phyloP scores from a whole-genome alignment of 1,284 basidiomycete species.

The Xerocomus minutiporus region DNA sequence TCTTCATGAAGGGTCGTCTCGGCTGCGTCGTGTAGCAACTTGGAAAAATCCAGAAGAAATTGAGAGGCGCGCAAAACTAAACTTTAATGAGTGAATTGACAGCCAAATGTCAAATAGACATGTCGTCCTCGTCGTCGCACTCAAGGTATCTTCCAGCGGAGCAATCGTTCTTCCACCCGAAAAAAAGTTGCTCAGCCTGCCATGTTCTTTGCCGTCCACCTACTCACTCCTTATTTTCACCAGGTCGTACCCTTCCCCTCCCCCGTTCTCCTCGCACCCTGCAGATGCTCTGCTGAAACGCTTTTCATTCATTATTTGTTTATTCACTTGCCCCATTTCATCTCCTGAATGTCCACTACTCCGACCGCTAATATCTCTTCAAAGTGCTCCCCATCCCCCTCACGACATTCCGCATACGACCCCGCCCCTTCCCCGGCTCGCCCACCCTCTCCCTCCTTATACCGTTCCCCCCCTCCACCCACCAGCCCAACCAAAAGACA shows the following conservation, averaged over 20 bases:
- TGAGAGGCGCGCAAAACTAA: background rate
- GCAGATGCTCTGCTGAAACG: constrained; percentile 3
- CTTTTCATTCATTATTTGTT: constrained; percentile 25
- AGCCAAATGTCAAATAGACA: background rate
- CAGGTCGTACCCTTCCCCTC: background rate
- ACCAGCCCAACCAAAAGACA: constrained; percentile 18
- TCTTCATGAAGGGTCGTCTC: background rate
- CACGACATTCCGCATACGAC: constrained; percentile 25
- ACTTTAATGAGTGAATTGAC: background rate
- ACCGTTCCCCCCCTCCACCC: background rate
- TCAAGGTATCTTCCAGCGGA: background rate
- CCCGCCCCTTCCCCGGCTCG: background rate
- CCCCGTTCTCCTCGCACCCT: no score
- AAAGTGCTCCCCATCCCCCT: constrained; percentile 15
- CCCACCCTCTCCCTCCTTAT: background rate
- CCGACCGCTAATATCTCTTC: constrained; percentile 23
- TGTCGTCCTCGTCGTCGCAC: background rate
- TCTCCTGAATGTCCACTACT: constrained; percentile 17
- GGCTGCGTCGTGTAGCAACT: constrained; percentile 1
- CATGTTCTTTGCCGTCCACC: background rate
- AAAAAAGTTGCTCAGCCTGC: background rate
- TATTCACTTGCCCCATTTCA: constrained; percentile 12
- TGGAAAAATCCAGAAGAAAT: background rate
- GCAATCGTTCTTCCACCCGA: background rate
- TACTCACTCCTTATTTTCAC: background rate